These are phyloP conservation scores for Babesia ovata DNA, from an alignment of 169 alveolate species.

Conservation along the genomic window DNA sequence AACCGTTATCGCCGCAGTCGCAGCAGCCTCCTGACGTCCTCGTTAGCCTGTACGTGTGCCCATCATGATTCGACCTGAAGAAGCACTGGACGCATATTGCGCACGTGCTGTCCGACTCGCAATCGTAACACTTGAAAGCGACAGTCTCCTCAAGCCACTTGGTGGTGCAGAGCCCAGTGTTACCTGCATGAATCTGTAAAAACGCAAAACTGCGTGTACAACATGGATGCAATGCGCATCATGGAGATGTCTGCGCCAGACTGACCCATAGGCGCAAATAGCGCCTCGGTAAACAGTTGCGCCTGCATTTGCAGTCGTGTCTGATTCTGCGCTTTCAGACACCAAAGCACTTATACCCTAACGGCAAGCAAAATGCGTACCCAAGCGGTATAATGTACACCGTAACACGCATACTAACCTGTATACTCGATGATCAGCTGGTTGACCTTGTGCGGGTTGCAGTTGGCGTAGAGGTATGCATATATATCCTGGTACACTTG, in stretches of 20 bases:
- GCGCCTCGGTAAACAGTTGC: too few species aligned
- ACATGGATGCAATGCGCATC: too few species aligned
- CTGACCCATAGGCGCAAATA: too few species aligned
- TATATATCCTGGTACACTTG: conserved; percentile 46
- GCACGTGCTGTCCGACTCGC: conserved; percentile 66
- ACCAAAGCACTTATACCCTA: too few species aligned
- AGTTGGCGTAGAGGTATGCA: conserved; percentile 42
- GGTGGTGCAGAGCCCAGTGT: conserved; percentile 58
- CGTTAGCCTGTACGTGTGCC: conserved; percentile 50
- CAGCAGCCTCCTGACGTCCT: conserved; percentile 69
- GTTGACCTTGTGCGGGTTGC: conserved; percentile 20
- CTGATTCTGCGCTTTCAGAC: too few species aligned
- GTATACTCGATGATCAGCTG: conserved; percentile 10
- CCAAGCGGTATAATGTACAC: too few species aligned
- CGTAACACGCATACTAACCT: not conserved
- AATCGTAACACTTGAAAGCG: conserved; percentile 66
- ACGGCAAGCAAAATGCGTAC: too few species aligned
- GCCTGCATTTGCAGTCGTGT: too few species aligned
- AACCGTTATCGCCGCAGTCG: conserved; percentile 65
- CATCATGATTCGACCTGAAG: conserved; percentile 59
- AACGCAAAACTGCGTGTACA: too few species aligned
- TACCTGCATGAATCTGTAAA: conserved; percentile 2
- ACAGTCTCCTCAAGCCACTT: conserved; percentile 68
- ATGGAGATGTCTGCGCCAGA: too few species aligned
- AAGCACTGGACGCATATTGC: conserved; percentile 65